Evolutionary conservation across 306 rosid genomes (phyloP), one percentile per base, ranked within the genome.

Genomic region (Quercus robur): DNA sequence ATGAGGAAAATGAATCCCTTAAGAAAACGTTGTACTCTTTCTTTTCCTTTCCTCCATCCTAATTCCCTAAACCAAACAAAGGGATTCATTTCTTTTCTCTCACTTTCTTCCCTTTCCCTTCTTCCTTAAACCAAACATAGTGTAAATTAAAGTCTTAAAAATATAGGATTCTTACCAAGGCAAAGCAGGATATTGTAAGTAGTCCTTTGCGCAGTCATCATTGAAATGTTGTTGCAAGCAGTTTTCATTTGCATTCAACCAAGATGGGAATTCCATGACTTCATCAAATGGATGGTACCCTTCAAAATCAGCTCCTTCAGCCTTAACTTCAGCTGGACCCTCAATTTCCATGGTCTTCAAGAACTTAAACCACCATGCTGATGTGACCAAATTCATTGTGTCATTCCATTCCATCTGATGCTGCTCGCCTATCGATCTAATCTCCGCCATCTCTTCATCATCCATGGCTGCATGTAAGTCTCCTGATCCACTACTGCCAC

Each of bases 291-390:
- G 46, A 74, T 73, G 84, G 71, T 58, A 71, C 49, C 72, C 83
- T 61, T 78, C 78, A 66, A 41, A 41, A 41, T 44, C 77, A 49
- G 31, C 77, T 20, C 78, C 87, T 73, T 85, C 89, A 69, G 28
- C 61, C 57, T 86, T 84, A 44, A 54, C 63, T 41, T 41, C 46
- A 52, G 83, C 85, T 61, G 87, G 82, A 63, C 51, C 83, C 26
- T 78, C 84, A 49, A 80, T 79, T 75, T 92, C 97, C 88, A 85
- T 84, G 56, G 76, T 80, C 87, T 84, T 88, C 90, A 90, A 85
- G 84, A 86, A 90, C 79, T 89, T 93, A 74, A 86, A 85, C 97
- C 99, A 94, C 89, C 92, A 84, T 46, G 98, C 98, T 76, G 97
- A 91, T 55, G 91, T 89, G 25, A 88, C 92, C 89, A 88, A 81